Evolutionary conservation across 305 asterid genomes (phyloP), one percentile per base, ranked within the genome.

Genomic region (Solanum aculeatissimum): DNA sequence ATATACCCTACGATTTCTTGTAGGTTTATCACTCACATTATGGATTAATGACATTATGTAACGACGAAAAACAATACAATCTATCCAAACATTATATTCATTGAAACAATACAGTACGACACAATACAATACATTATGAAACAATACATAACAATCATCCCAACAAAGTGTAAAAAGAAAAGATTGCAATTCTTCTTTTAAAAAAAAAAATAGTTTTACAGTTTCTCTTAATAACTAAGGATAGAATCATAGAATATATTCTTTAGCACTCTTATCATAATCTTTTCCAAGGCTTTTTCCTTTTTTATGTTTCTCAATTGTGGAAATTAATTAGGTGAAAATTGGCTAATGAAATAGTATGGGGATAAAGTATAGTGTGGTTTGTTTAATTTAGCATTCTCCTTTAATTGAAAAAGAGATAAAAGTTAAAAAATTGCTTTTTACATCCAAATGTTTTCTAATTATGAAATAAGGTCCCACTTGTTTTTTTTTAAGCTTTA

Each of bases 241-340:
- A 81, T 62, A 25, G 84, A 35, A 81, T 60, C 71, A 63, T 42
- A 81, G 75, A 81, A 81, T 81, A 62, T 81, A 81, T 81, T 49
- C 84, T 43, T 29, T 81, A 62, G 84, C 60, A 27, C 77, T 62
- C 84, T 65, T 81, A 32, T 81, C 84, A 43, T 81, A n/a, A 81
- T 43, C 84, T 62, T 69, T 81, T 43, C 74, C 84, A 51, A 77
- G 4, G 27, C 47, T 29, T 75, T 77, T 74, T 25, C 80, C 40
- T 53, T 19, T 21, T 29, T 49, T 54, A 38, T 54, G 32, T 43
- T 72, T 51, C n/a, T 71, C 35, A 53, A 72, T 55, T 53, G 27
- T 83, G 62, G 65, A 40, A 40, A 72, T 71, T 84, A 40, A 62
- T 69, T 58, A 21, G 12, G 66, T 58, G 35, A 72, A 70, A 32